Conservation (phyloP, 352 stramenopile genomes). For the Phytophthora hybrid region DNA sequence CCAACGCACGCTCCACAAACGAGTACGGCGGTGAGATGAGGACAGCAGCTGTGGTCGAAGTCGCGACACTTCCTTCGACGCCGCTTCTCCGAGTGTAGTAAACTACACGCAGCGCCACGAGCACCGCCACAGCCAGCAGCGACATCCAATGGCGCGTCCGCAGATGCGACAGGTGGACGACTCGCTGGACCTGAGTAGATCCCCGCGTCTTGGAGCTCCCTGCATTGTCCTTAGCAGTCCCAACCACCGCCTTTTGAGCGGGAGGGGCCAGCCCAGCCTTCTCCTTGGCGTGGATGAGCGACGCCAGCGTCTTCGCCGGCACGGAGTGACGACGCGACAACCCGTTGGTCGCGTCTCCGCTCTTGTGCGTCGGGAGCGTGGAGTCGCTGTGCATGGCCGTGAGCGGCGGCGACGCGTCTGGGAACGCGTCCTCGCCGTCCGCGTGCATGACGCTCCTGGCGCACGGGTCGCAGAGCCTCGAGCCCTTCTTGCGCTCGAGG, state of each 20-base stretch:
- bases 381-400: conserved; percentile 29
- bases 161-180: conserved; percentile 50
- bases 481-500: conserved; percentile 76
- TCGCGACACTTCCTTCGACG: conserved; percentile 34
- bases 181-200: conserved; percentile 1
- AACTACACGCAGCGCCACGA: conserved; percentile 52
- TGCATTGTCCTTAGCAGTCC: not conserved
- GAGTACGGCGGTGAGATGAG: conserved; percentile 26
- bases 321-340: conserved; percentile 38
- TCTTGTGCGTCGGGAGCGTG: conserved; percentile 13
- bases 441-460: conserved; percentile 65
- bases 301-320: conserved; percentile 30
- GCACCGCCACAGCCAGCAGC: conserved; percentile 34
- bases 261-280: conserved; percentile 6
- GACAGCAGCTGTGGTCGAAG: conserved; percentile 4
- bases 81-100: conserved; percentile 38
- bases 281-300: conserved; percentile 25
- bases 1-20: conserved; percentile 46
- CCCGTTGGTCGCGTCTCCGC: not conserved
- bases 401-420: conserved; percentile 39
- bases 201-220: conserved; percentile 20
- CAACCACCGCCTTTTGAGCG: not conserved
- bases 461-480: conserved; percentile 75
- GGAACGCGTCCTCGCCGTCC: conserved; percentile 38
- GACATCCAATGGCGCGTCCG: conserved; percentile 65